A percentile compares a stretch with the other conserved stretches of the same genome.
These are phyloP conservation scores for Teunomyces panamensis DNA, from an alignment of 805 yeast genomes.

Conservation along the genomic window DNA sequence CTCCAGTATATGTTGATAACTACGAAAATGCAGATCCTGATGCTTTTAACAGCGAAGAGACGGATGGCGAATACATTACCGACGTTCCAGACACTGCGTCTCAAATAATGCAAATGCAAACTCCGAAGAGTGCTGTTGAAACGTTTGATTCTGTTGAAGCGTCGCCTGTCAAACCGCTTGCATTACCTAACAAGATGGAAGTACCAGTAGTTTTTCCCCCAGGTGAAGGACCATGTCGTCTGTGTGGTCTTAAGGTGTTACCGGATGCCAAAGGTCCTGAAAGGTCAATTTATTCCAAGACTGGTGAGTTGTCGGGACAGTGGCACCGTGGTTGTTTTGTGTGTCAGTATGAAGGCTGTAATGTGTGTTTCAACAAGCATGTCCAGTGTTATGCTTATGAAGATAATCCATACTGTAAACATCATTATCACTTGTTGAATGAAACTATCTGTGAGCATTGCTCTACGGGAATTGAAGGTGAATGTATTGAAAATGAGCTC, in stretches of 20 bases:
- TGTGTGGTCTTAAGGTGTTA: conserved; percentile 55
- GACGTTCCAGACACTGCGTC: not conserved
- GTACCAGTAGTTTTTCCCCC: conserved; percentile 36
- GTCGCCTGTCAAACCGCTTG: not conserved
- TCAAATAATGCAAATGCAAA: conserved; percentile 3
- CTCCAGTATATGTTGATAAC: not conserved
- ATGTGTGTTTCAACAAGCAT: conserved; percentile 52
- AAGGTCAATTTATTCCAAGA: conserved; percentile 79
- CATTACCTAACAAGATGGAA: not conserved
- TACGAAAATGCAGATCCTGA: not conserved
- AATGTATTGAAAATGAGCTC: conserved; percentile 76
- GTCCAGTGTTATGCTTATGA: conserved; percentile 71
- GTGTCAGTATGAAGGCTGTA: conserved; percentile 59
- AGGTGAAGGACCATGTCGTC: conserved; percentile 81
- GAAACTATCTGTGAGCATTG: conserved; percentile 74
- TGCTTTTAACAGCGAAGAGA: not conserved
- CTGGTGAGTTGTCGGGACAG: conserved; percentile 81
- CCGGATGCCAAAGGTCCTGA: conserved; percentile 34
- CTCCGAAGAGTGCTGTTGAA: not conserved
- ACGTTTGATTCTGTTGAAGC: conserved; percentile 6
- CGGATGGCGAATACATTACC: not conserved
- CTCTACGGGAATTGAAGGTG: conserved; percentile 79
- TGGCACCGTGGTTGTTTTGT: conserved; percentile 91
- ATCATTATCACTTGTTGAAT: conserved; percentile 73
- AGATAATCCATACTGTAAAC: conserved; percentile 79